These are phyloP conservation scores for Cryptococcus sp. DNA, from an alignment of 1,284 basidiomycete genomes.

Conservation along the genomic window DNA sequence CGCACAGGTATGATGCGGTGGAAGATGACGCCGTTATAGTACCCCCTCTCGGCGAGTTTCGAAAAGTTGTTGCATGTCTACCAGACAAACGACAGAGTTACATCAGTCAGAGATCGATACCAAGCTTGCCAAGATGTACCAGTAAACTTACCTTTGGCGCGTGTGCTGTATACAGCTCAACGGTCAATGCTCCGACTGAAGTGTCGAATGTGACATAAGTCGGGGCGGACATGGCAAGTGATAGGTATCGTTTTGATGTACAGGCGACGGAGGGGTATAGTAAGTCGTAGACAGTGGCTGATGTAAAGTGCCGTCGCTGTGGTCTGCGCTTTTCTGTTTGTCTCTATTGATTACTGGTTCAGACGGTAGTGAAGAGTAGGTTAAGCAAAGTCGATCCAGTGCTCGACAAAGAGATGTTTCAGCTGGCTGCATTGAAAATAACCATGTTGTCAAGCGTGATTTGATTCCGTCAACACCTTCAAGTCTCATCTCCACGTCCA, in stretches of 20 bases:
- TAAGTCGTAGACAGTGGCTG: neutral
- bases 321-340: too few species aligned
- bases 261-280: neutral
- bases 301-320: too few species aligned
- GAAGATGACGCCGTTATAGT: constrained; percentile 83
- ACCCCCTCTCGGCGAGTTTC: constrained; percentile 71
- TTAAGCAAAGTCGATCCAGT: neutral
- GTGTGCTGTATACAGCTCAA: constrained; percentile 89
- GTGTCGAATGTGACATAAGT: constrained; percentile 73
- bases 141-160: constrained; percentile 69
- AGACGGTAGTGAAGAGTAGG: too few species aligned
- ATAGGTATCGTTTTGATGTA: neutral
- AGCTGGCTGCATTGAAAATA: neutral
- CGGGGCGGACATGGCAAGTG: constrained; percentile 14
- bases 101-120: constrained; percentile 7
- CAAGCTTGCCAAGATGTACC: neutral
- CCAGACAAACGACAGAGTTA: neutral
- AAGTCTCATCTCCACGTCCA: too few species aligned
- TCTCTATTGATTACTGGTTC: too few species aligned
- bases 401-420: neutral
- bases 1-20: constrained; percentile 83
- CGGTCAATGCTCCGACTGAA: constrained; percentile 78
- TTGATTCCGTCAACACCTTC: constrained; percentile 8
- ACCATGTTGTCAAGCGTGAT: constrained; percentile 1
- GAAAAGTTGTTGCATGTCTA: constrained; percentile 94